These are phyloP conservation scores for Paramecium tetraurelia DNA, from an alignment of 73 alveolate genomes.

Conservation along the genomic window DNA sequence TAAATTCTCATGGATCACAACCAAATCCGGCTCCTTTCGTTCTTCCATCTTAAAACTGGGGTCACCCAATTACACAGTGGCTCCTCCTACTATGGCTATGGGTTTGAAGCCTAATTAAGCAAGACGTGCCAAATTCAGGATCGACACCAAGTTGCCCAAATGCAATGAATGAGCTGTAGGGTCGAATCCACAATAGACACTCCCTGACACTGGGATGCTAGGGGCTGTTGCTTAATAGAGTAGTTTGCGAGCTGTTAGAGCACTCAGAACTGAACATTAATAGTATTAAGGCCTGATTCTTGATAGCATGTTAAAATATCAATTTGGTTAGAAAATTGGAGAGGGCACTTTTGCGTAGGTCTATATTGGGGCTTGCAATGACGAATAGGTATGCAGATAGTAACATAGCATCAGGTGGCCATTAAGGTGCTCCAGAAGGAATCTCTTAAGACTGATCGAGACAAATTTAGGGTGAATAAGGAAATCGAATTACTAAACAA, in stretches of 20 bases:
- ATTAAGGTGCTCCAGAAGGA: neutral
- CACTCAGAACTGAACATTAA: neutral
- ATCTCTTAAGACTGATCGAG: neutral
- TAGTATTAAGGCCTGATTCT: neutral
- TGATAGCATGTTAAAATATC: neutral
- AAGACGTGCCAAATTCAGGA: slow-evolving; percentile 31
- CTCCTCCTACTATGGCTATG: slow-evolving; percentile 66
- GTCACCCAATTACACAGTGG: slow-evolving; percentile 67
- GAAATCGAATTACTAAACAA: neutral
- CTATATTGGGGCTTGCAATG: neutral
- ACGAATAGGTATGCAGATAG: neutral
- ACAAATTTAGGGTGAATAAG: neutral
- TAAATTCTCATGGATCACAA: neutral
- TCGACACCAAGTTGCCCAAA: slow-evolving; percentile 62
- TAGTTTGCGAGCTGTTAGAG: neutral
- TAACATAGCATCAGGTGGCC: neutral
- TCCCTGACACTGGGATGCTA: neutral
- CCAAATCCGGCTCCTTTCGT: neutral
- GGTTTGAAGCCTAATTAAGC: slow-evolving; percentile 45
- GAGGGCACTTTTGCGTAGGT: slow-evolving; percentile 28
- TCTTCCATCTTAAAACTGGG: slow-evolving; percentile 60
- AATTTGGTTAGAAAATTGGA: neutral
- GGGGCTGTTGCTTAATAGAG: neutral
- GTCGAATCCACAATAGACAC: slow-evolving; percentile 66
- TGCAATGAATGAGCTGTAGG: slow-evolving; percentile 67